These are phyloP conservation scores for Ogataea wickerhamii DNA, from an alignment of 805 yeast species.

Conservation along the genomic window DNA sequence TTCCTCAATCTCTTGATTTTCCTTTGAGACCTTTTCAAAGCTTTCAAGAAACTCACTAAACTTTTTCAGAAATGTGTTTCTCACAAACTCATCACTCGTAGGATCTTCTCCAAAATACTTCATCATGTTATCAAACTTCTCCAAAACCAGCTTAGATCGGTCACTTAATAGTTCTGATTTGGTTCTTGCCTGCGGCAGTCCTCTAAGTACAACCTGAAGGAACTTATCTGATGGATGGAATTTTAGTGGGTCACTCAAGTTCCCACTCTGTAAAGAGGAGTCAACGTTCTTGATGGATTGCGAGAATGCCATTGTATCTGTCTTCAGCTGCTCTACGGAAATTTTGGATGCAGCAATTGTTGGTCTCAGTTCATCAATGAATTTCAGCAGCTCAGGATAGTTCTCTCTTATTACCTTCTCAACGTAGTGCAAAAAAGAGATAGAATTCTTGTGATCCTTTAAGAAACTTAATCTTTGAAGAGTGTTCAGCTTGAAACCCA, in stretches of 20 bases:
- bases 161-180: conserved; percentile 63
- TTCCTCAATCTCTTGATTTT: conserved; percentile 78
- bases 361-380: conserved; percentile 68
- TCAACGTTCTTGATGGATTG: conserved; percentile 64
- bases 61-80: conserved; percentile 69
- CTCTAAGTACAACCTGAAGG: conserved; percentile 55
- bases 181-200: conserved; percentile 69
- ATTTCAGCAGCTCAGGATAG: conserved; percentile 73
- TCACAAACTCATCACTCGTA: conserved; percentile 54
- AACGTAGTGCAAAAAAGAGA: conserved; percentile 89
- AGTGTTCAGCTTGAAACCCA: conserved; percentile 88
- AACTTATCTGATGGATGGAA: conserved; percentile 86
- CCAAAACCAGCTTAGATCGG: conserved; percentile 58
- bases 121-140: conserved; percentile 71
- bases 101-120: conserved; percentile 88
- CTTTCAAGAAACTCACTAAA: conserved; percentile 77
- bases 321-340: conserved; percentile 75
- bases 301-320: conserved; percentile 65
- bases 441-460: conserved; percentile 82
- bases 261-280: conserved; percentile 75
- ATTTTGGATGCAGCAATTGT: conserved; percentile 62
- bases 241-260: conserved; percentile 69
- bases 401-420: conserved; percentile 82
- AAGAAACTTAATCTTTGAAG: conserved; percentile 84
- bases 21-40: conserved; percentile 74